Conservation (phyloP, 345 rosid species). For the Lumnitzera racemosa region DNA sequence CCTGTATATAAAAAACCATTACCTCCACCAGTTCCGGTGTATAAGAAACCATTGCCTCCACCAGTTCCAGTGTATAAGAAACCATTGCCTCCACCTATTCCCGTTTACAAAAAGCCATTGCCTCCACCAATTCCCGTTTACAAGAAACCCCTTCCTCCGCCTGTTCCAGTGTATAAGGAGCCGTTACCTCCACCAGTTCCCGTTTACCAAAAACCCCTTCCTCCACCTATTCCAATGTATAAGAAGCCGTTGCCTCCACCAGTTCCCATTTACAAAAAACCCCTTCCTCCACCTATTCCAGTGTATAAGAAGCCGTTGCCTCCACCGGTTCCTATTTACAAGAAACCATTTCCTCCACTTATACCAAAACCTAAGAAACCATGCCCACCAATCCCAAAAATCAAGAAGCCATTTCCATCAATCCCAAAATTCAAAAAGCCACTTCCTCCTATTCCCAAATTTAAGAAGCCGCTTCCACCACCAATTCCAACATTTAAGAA, state of each 20-base stretch:
- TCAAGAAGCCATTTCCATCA: conserved; percentile 1
- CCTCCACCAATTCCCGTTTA: conserved; percentile 15
- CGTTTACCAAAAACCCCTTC: too few relatives aligned
- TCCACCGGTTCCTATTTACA: conserved; percentile 20
- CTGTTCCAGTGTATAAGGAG: conserved; percentile 12
- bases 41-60: conserved; percentile 11
- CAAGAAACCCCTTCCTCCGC: conserved; percentile 13
- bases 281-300: conserved; percentile 12
- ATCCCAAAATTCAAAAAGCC: background rate
- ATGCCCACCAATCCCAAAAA: background rate
- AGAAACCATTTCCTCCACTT: conserved; percentile 3
- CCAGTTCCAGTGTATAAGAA: background rate
- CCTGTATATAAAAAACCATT: conserved; percentile 8
- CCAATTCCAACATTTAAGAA: conserved; percentile 8
- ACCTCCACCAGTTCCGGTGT: conserved; percentile 10
- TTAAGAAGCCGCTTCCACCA: conserved; percentile 12
- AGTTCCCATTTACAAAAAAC: too few relatives aligned
- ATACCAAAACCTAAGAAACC: conserved; percentile 3
- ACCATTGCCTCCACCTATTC: background rate
- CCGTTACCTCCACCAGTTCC: background rate
- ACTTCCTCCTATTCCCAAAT: conserved; percentile 10
- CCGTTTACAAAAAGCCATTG: too few relatives aligned
- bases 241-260: background rate
- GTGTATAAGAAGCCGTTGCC: conserved; percentile 8
- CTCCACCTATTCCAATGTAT: conserved; percentile 17